phyloP scores from a whole-genome alignment of 2,329 filamentous ascomycete genomes.

The Setomelanomma holmii region DNA sequence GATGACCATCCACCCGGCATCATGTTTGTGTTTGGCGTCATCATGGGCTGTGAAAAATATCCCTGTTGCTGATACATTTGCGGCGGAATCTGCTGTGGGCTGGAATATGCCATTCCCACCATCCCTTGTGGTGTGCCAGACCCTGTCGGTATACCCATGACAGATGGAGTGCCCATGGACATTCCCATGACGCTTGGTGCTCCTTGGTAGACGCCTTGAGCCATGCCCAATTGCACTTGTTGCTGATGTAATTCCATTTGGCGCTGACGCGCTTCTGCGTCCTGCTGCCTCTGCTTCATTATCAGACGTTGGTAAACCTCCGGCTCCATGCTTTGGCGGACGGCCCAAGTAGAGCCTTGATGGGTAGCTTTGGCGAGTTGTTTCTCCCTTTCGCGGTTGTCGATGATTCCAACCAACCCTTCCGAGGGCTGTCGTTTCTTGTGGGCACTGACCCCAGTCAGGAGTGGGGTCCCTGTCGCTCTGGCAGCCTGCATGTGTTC shows the following conservation, averaged over 20 bases:
- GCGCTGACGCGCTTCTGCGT: slow-evolving; percentile 2
- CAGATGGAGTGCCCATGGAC: slow-evolving; percentile 15
- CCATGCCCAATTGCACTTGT: slow-evolving; percentile 19
- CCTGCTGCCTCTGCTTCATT: slow-evolving; percentile 30
- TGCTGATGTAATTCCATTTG: slow-evolving; percentile 27
- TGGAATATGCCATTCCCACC: slow-evolving; percentile 37
- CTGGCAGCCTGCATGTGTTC: slow-evolving; percentile 90
- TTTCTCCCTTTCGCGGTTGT: slow-evolving; percentile 79
- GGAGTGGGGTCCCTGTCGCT: slow-evolving; percentile 76
- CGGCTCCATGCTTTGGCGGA: too few species aligned
- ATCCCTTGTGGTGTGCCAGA: slow-evolving; percentile 22
- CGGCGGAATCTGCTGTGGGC: slow-evolving; percentile 29
- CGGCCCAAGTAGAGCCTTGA: too few species aligned
- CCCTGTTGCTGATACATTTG: slow-evolving; percentile 41
- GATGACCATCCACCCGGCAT: slow-evolving; percentile 38
- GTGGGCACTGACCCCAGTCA: slow-evolving; percentile 58
- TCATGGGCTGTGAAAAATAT: slow-evolving; percentile 36
- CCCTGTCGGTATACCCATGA: slow-evolving; percentile 24
- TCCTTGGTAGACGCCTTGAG: not conserved
- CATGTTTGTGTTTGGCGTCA: slow-evolving; percentile 33
- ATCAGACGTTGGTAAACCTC: slow-evolving; percentile 35
- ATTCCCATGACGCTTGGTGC: slow-evolving; percentile 32
- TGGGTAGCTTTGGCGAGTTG: slow-evolving; percentile 41
- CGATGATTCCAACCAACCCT: slow-evolving; percentile 78
- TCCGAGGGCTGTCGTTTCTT: slow-evolving; percentile 56